These are phyloP conservation scores for Aureobasidium subglaciale DNA, from an alignment of 2,329 filamentous ascomycete species.

Conservation along the genomic window DNA sequence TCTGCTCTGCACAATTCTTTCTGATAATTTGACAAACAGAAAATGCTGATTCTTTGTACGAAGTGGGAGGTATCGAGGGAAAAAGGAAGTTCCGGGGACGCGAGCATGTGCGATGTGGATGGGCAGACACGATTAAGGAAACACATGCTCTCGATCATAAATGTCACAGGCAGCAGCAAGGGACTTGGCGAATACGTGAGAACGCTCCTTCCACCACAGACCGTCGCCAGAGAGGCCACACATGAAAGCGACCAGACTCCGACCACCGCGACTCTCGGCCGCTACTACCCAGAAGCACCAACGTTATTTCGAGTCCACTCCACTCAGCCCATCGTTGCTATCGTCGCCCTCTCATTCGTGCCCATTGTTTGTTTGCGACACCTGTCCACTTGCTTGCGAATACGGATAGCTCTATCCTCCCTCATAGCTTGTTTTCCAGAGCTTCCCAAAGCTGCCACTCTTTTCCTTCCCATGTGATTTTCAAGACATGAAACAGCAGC, in stretches of 20 bases:
- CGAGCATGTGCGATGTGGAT: too few relatives aligned
- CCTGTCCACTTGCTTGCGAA: neutral
- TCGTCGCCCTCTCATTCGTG: constrained; percentile 9
- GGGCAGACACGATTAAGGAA: too few relatives aligned
- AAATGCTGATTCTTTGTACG: constrained; percentile 1
- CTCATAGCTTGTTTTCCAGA: neutral
- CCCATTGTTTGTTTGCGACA: constrained; percentile 9
- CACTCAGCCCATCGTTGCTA: constrained; percentile 10
- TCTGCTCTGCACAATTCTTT: constrained; percentile 8
- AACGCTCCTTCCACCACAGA: constrained; percentile 2
- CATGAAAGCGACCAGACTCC: neutral
- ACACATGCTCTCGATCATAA: neutral
- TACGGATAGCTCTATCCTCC: neutral
- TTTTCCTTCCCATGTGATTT: constrained; percentile 1
- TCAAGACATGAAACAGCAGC: constrained; percentile 4
- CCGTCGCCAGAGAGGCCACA: neutral
- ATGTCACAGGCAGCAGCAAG: constrained; percentile 13
- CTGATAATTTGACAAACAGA: neutral
- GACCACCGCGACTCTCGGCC: constrained; percentile 4
- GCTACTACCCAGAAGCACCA: constrained; percentile 8
- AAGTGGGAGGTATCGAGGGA: neutral
- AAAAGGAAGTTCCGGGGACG: constrained; percentile 1
- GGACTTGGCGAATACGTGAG: constrained; percentile 11
- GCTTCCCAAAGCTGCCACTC: neutral
- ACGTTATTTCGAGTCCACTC: constrained; percentile 13